phyloP scores from a whole-genome alignment of 345 rosid genomes.

The Cardiospermum halicacabum region DNA sequence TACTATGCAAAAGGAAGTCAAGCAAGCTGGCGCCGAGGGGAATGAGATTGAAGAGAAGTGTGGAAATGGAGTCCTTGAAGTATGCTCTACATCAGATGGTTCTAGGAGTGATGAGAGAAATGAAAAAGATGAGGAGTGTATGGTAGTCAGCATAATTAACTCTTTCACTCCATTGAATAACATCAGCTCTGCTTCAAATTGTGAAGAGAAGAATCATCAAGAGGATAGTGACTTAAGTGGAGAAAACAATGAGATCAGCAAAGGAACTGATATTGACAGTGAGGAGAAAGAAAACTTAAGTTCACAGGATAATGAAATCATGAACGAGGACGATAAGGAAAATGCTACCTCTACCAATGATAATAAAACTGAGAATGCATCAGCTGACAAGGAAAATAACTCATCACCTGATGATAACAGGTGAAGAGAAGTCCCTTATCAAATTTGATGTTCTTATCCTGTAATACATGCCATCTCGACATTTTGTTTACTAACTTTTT shows the following conservation, averaged over 20 bases:
- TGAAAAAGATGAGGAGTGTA: constrained; percentile 5
- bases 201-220: constrained; percentile 7
- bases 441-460: constrained; percentile 3
- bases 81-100: constrained; percentile 11
- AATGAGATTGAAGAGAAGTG: constrained; percentile 34
- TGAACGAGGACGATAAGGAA: constrained; percentile 23
- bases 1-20: constrained; percentile 19
- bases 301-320: constrained; percentile 11
- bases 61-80: constrained; percentile 17
- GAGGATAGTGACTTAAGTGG: background rate
- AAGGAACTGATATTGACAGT: constrained; percentile 6
- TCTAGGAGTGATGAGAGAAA: constrained; percentile 11
- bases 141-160: constrained; percentile 2
- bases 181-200: background rate
- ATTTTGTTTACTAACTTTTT: background rate
- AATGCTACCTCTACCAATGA: constrained; percentile 18
- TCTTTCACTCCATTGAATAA: constrained; percentile 10
- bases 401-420: constrained; percentile 45
- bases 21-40: constrained; percentile 13
- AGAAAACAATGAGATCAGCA: constrained; percentile 2
- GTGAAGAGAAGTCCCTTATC: constrained; percentile 24
- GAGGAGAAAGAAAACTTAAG: constrained; percentile 12
- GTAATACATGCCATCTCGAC: background rate
- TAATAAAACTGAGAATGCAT: constrained; percentile 23
- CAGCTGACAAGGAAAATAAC: constrained; percentile 50